These are phyloP conservation scores for Talaromyces islandicus DNA, from an alignment of 2,329 filamentous ascomycete species.

Conservation along the genomic window DNA sequence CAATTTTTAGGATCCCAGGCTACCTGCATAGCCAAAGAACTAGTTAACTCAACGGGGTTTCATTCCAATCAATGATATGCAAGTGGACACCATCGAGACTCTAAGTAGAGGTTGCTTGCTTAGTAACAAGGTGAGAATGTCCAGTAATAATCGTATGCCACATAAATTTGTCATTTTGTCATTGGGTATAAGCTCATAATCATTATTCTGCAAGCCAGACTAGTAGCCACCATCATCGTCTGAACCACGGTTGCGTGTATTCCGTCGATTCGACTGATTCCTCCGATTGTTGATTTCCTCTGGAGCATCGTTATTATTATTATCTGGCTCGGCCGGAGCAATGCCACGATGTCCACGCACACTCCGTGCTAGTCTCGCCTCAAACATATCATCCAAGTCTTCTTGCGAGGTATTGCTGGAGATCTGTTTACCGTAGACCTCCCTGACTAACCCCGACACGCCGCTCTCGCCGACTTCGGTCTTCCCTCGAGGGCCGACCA, in stretches of 20 bases:
- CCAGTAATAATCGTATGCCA: too few relatives aligned
- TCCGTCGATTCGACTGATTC: not conserved
- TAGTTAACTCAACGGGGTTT: too few relatives aligned
- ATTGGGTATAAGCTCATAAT: not conserved
- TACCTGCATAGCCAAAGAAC: too few relatives aligned
- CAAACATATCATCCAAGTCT: constrained; percentile 3
- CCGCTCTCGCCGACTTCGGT: constrained; percentile 76
- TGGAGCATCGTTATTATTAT: not conserved
- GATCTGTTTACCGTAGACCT: constrained; percentile 43
- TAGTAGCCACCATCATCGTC: not conserved
- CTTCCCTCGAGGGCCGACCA: constrained; percentile 77
- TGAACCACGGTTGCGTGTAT: not conserved
- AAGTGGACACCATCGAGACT: too few relatives aligned
- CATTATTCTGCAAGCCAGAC: not conserved
- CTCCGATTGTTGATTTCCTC: not conserved
- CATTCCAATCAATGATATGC: too few relatives aligned
- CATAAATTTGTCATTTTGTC: not conserved
- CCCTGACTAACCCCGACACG: constrained; percentile 62
- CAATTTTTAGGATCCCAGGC: too few relatives aligned
- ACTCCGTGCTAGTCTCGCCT: constrained; percentile 9
- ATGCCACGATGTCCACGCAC: not conserved
- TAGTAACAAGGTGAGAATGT: too few relatives aligned
- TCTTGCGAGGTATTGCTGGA: not conserved
- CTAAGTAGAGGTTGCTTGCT: too few relatives aligned
- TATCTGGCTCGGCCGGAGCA: not conserved